phyloP scores from a whole-genome alignment of 495 filamentous ascomycete genomes.

The Podospora pseudocomata region DNA sequence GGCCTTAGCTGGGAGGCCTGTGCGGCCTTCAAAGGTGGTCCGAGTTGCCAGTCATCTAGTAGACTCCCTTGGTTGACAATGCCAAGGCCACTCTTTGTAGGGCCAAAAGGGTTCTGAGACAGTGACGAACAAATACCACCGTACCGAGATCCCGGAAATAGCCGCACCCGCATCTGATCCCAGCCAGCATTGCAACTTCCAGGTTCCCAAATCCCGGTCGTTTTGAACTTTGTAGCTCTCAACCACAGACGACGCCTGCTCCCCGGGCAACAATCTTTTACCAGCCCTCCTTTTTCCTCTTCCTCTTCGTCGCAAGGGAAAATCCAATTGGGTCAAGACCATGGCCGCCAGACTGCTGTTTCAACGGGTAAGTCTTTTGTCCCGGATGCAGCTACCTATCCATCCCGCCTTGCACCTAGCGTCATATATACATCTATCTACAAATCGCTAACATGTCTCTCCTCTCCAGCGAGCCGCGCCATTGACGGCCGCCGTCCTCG shows the following conservation, averaged over 20 bases:
- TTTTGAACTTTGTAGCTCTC: conserved; percentile 1
- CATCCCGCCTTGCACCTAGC: neutral
- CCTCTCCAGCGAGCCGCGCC: conserved; percentile 40
- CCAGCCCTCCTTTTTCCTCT: conserved; percentile 8
- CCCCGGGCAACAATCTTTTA: neutral
- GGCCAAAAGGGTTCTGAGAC: too few species aligned
- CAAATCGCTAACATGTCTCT: neutral
- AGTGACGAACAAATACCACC: too few species aligned
- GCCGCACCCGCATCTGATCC: conserved; percentile 16
- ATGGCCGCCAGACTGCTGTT: conserved; percentile 55
- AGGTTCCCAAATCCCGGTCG: conserved; percentile 13
- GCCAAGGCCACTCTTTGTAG: too few species aligned
- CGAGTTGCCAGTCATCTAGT: too few species aligned
- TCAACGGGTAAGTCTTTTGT: conserved; percentile 39
- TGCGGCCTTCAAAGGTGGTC: too few species aligned
- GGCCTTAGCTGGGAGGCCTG: too few species aligned
- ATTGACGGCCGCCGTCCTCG: conserved; percentile 45
- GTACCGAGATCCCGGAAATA: conserved; percentile 22
- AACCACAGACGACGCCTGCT: conserved; percentile 2
- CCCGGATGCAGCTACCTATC: neutral
- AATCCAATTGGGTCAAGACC: conserved; percentile 41
- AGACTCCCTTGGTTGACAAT: too few species aligned
- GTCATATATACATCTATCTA: neutral
- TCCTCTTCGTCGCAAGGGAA: conserved; percentile 11
- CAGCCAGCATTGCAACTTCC: conserved; percentile 6